Evolutionary conservation across 495 filamentous ascomycete species (phyloP).

Genomic region (Xylaria flabelliformis): DNA sequence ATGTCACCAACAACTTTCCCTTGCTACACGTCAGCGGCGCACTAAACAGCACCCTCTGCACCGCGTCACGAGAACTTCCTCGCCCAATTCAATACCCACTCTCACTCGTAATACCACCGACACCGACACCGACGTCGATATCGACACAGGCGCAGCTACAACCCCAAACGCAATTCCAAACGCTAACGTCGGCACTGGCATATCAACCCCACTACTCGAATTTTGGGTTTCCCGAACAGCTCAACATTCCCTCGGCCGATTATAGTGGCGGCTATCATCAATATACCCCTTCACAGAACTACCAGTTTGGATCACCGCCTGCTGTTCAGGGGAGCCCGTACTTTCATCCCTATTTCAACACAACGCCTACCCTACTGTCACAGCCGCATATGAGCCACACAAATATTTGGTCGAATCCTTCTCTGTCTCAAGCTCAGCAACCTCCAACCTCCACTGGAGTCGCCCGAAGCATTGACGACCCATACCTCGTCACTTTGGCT

Average conservation of each 20-base stretch:
- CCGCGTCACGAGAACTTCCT: not conserved
- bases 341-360: not conserved
- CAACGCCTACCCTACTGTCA: not conserved
- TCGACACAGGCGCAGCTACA: not conserved
- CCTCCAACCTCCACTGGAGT: not conserved
- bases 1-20: not conserved
- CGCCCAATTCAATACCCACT: not conserved
- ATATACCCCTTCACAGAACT: not conserved
- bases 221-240: not conserved
- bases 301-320: not conserved
- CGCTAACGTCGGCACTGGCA: not conserved
- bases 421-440: not conserved
- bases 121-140: not conserved
- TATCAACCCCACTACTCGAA: not conserved
- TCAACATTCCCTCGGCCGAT: not conserved
- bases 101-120: not conserved
- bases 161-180: not conserved
- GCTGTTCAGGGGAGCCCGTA: not conserved
- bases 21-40: slow-evolving; percentile 2
- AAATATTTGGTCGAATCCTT: not conserved
- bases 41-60: not conserved
- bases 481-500: slow-evolving; percentile 37
- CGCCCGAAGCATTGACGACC: slow-evolving; percentile 36
- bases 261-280: not conserved
- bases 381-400: slow-evolving; percentile 21